Evolutionary conservation across 306 rosid genomes (phyloP).

Genomic region (Lathyrus oleraceus): DNA sequence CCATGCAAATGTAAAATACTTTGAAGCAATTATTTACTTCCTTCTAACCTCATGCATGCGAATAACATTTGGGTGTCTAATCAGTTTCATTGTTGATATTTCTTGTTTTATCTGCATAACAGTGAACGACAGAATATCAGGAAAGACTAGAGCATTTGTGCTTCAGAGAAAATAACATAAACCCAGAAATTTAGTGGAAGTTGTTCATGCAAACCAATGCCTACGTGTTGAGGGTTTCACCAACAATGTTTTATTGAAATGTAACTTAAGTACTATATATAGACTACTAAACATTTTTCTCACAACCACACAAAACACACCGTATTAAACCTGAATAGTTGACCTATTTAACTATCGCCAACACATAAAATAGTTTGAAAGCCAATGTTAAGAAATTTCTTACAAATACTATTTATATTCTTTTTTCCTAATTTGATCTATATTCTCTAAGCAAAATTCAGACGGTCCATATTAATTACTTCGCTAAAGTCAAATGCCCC

Average conservation of each 20-base stretch:
- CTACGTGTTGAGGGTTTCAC: not conserved
- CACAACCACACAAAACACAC: conserved; percentile 16
- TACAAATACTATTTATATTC: not conserved
- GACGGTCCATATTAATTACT: too few species aligned
- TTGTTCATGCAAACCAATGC: conserved; percentile 18
- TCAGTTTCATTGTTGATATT: conserved; percentile 91
- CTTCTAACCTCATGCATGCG: conserved; percentile 87
- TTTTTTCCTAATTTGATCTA: too few species aligned
- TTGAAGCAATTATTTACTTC: not conserved
- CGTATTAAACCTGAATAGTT: not conserved
- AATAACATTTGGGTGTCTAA: conserved; percentile 90
- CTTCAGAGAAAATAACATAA: not conserved
- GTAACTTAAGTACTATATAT: conserved; percentile 3
- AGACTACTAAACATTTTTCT: conserved; percentile 3
- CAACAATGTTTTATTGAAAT: not conserved
- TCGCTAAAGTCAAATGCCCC: too few species aligned
- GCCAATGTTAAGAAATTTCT: not conserved
- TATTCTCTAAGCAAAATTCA: too few species aligned
- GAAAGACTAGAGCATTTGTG: not conserved
- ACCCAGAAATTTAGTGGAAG: conserved; percentile 11
- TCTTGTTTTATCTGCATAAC: conserved; percentile 87
- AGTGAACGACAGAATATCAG: conserved; percentile 22
- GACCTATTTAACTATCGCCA: not conserved
- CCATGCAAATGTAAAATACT: conserved; percentile 16
- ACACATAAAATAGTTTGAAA: not conserved